Conservation (phyloP, 2,329 filamentous ascomycete species). For the Alternaria panax region DNA sequence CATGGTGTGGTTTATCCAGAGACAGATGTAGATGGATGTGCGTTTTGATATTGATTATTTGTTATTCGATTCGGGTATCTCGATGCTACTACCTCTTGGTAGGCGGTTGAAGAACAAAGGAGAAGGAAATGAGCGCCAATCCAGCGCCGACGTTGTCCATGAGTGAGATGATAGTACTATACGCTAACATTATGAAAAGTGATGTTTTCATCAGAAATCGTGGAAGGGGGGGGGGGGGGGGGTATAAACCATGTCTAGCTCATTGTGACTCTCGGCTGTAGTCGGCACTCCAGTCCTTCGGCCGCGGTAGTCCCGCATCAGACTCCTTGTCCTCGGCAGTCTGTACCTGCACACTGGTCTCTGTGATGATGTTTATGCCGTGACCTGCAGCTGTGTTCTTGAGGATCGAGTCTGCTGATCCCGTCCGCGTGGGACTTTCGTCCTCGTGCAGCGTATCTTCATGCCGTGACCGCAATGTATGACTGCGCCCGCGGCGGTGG, state of each 20-base stretch:
- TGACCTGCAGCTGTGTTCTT: constrained; percentile 27
- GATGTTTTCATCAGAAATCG: neutral
- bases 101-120: neutral
- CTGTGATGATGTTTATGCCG: constrained; percentile 40
- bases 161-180: neutral
- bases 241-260: neutral
- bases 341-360: constrained; percentile 48
- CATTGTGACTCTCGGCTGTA: neutral
- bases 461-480: constrained; percentile 17
- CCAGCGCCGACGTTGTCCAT: constrained; percentile 1
- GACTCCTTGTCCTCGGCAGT: constrained; percentile 22
- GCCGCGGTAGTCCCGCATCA: constrained; percentile 4
- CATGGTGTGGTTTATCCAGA: neutral
- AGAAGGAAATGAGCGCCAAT: neutral
- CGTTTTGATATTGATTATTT: neutral
- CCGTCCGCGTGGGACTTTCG: constrained; percentile 35
- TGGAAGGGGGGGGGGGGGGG: neutral
- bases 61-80: neutral
- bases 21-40: neutral
- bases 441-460: constrained; percentile 29
- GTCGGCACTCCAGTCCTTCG: constrained; percentile 20
- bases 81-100: neutral
- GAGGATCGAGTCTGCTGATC: constrained; percentile 47
- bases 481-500: constrained; percentile 29
- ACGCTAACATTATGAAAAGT: neutral